Evolutionary conservation across 1,284 basidiomycete genomes (phyloP), one percentile per base, ranked within the genome.

Genomic region (Megacollybia platyphylla): DNA sequence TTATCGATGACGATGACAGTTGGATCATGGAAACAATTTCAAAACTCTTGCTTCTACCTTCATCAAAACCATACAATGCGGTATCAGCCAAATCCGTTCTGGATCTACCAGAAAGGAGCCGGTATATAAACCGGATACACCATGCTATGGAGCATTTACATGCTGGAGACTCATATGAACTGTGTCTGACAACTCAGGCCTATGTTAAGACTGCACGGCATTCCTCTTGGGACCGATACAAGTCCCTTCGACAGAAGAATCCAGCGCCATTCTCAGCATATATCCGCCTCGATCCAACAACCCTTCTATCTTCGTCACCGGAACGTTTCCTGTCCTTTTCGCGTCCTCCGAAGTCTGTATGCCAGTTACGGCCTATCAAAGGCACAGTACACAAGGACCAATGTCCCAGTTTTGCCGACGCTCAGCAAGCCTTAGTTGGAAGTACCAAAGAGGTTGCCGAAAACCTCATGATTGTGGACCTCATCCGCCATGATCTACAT

Each of bases 381-480:
- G 94, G 94, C 5, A 97, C 91, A 1, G 63, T 87, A 18, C 74
- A 75, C 40, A 87, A 86, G 56, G 71, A 63, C 4, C 72, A 73
- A 10, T 69, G 66, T 10, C 65, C 83, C 43, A 79, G 73, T 17
- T 76, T 79, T 7, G 70, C 68, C 28, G 64, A 72, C 30, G 84
- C 84, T 7, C 79, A 83, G 53, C 51, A 73, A 52, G 60, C 71
- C 2, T 65, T 98, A 27, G 67, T 72, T 17, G 79, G 77, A 4
- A 92, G 88, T 56, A 65, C 68, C 35, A 98, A 97, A 61, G 94
- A 98, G 59, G 79, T 94, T 1, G 94, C 93, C 0, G 94, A 97
- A 64, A 98, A 98, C 57, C 64, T 97, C 42, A 97, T 98, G 94
- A 97, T 98, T 51, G 94, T 97, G 17, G 94, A 97, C 57, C 73